Base-by-base conservation (phyloP, 129 eudicot genomes). In the Centaurea solstitialis region DNA sequence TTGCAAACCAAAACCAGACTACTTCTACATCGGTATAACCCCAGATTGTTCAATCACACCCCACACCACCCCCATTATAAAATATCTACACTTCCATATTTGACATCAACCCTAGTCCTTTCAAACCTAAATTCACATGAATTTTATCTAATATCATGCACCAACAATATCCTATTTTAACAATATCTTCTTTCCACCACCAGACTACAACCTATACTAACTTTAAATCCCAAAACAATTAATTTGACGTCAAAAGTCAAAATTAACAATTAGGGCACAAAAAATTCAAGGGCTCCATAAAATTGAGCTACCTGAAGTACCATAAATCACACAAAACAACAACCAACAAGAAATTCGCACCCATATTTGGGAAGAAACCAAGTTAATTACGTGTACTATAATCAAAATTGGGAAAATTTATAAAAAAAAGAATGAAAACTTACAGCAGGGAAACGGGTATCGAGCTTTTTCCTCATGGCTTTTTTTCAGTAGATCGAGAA, bases 401-500 rank as follows among this genome's bases (percentile, higher is more conserved):
- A 68, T 64, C 23, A 67, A 26, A 69, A 73, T 15, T 50, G 28
- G 7, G 9, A 64, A 43, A 15, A 15, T n/a, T n/a, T n/a, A n/a
- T n/a, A 61, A 35, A 72, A 23, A 23, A 70, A 3, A 11, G 15
- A 74, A 78, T 13, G 30, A 37, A 61, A 76, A 88, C 88, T 81
- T 76, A 89, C 92, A 72, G 92, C 92, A 74, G 92, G 92, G 64
- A 89, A 89, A 75, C 92, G 92, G 24, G 90, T 89, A 79, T 89
- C 92, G 76, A 89, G 92, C 92, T 89, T 89, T 84, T 89, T 89
- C 88, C 89, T 89, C 92, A 86, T 89, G 86, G 76, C 65, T 74
- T 72, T 26, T 47, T 74, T 72, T 26, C 64, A 76, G 82, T 64
- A 64, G 22, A 64, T 64, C 68, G 30, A 20, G 68, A 74, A 45